Evolutionary conservation across 2,329 filamentous ascomycete species (phyloP).

Genomic region (Aspergillus ibericus): DNA sequence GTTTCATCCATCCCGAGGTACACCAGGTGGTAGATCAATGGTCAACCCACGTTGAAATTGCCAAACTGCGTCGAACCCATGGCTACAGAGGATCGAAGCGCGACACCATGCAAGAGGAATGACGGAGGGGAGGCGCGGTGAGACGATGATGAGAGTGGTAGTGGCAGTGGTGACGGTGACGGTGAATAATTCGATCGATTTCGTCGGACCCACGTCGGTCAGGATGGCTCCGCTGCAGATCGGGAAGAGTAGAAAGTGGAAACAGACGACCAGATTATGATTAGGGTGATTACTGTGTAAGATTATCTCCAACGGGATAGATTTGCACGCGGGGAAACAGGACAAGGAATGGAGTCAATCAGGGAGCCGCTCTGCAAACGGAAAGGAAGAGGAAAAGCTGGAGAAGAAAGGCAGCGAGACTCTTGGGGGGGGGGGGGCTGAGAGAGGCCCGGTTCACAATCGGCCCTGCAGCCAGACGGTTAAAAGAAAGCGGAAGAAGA

Average conservation of each 20-base stretch:
- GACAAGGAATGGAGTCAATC: background rate
- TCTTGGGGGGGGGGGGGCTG: background rate
- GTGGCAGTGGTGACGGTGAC: background rate
- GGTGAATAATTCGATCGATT: conserved; percentile 18
- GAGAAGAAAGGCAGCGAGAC: background rate
- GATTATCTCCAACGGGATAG: background rate
- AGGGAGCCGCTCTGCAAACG: background rate
- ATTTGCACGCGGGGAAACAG: background rate
- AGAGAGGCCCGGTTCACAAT: conserved; percentile 11
- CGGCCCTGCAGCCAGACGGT: conserved; percentile 6
- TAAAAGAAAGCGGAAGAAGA: background rate
- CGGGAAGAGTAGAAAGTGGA: conserved; percentile 12
- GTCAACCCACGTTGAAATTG: conserved; percentile 55
- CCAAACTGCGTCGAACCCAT: conserved; percentile 59
- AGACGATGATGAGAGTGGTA: conserved; percentile 1
- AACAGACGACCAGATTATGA: conserved; percentile 2
- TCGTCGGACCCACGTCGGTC: conserved; percentile 27
- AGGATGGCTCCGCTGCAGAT: conserved; percentile 27
- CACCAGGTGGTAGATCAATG: background rate
- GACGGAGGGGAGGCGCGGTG: conserved; percentile 6
- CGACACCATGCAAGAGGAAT: conserved; percentile 15
- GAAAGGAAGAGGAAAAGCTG: background rate
- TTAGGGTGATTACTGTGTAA: conserved; percentile 4
- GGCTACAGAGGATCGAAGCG: conserved; percentile 19
- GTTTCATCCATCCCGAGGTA: conserved; percentile 1